Percentiles rank a stretch among this genome's conserved stretches.
Conservation (phyloP, 106 monocot genomes). For the Allium fistulosum region DNA sequence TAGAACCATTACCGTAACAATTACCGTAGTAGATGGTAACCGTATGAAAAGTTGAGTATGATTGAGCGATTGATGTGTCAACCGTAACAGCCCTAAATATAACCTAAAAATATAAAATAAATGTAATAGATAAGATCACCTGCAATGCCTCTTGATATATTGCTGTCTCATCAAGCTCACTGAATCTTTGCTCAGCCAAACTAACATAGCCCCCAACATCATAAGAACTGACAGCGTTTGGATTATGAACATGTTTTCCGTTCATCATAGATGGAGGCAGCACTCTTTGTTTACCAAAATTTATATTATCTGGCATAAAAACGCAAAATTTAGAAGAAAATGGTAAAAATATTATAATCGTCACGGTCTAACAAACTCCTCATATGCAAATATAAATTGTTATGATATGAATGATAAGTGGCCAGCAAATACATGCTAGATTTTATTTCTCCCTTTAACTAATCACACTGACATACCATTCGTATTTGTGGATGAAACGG, state of each 20-base stretch:
- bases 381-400: not conserved
- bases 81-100: no score
- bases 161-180: constrained; percentile 53
- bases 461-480: not conserved
- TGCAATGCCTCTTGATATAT: constrained; percentile 85
- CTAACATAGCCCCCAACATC: constrained; percentile 16
- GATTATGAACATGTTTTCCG: constrained; percentile 22
- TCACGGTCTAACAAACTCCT: constrained; percentile 1
- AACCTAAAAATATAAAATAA: not conserved
- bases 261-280: constrained; percentile 36
- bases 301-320: constrained; percentile 7
- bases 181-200: constrained; percentile 32
- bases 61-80: no score
- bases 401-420: not conserved
- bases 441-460: not conserved
- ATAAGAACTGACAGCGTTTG: constrained; percentile 5
- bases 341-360: not conserved
- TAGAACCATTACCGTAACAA: no score
- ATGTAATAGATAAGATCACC: constrained; percentile 21
- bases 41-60: no score
- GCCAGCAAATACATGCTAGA: not conserved
- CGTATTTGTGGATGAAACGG: not conserved
- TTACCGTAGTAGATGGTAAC: no score
- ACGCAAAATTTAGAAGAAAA: constrained; percentile 5
- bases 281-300: constrained; percentile 25